Evolutionary conservation across 2,329 filamentous ascomycete genomes (phyloP).

Genomic region (Sphaerulina vaccinii): DNA sequence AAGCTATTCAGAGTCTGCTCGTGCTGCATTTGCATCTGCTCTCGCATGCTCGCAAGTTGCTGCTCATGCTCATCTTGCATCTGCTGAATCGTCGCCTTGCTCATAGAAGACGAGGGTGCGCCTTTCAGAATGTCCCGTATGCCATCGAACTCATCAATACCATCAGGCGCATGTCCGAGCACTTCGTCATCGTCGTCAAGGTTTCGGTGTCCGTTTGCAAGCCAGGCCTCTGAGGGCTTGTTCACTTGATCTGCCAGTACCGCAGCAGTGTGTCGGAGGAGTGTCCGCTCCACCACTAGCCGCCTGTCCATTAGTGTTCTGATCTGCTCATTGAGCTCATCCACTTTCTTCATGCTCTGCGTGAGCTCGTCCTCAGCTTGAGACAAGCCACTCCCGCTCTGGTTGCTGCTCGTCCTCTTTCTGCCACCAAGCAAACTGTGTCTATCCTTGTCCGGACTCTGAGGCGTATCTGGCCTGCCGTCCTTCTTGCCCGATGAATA

Average conservation of each 20-base stretch:
- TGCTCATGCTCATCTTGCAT: conserved; percentile 18
- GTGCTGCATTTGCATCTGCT: conserved; percentile 25
- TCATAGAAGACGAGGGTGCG: conserved; percentile 23
- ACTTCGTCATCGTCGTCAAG: conserved; percentile 27
- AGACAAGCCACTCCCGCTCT: conserved; percentile 45
- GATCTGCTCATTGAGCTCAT: conserved; percentile 78
- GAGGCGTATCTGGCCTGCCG: conserved; percentile 43
- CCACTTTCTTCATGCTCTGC: conserved; percentile 75
- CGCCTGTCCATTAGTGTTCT: conserved; percentile 75
- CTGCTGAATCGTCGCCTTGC: conserved; percentile 17
- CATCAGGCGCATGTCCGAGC: conserved; percentile 26
- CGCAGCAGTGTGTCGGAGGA: conserved; percentile 88
- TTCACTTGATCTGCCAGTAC: conserved; percentile 75
- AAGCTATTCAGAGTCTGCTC: conserved; percentile 13
- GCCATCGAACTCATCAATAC: conserved; percentile 56
- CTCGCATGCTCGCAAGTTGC: conserved; percentile 13
- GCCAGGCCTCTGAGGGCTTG: conserved; percentile 14
- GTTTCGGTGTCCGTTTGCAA: conserved; percentile 20
- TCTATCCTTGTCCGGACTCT: conserved; percentile 52
- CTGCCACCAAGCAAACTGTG: conserved; percentile 45
- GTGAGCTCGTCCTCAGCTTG: conserved; percentile 72
- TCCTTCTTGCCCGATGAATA: conserved; percentile 59
- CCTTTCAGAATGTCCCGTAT: conserved; percentile 37
- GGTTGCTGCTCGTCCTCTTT: conserved; percentile 38
- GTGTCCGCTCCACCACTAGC: conserved; percentile 69